phyloP scores from a whole-genome alignment of 805 yeast species.

The Teunomyces tritomae region DNA sequence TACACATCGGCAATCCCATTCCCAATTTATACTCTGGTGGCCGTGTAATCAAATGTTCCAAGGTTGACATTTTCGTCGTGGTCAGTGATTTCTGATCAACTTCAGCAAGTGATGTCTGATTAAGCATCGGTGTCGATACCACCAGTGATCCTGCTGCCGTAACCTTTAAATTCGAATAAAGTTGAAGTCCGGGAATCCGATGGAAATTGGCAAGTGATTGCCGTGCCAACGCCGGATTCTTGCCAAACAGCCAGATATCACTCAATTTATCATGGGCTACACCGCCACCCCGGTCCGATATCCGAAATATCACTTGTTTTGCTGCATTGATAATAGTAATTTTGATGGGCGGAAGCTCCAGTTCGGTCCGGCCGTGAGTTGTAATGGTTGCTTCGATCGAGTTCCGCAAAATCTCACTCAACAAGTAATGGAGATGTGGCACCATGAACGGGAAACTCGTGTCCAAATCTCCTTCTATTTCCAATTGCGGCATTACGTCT shows the following conservation, averaged over 20 bases:
- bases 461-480: conserved; percentile 69
- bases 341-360: conserved; percentile 67
- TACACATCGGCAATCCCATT: conserved; percentile 87
- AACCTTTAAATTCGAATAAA: conserved; percentile 41
- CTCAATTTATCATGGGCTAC: conserved; percentile 55
- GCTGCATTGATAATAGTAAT: conserved; percentile 69
- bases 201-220: conserved; percentile 65
- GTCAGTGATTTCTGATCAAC: conserved; percentile 16
- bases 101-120: conserved; percentile 42
- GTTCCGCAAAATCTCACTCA: conserved; percentile 86
- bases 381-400: conserved; percentile 77
- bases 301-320: conserved; percentile 68
- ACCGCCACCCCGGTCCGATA: conserved; percentile 93
- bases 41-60: conserved; percentile 64
- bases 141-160: conserved; percentile 40
- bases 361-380: conserved; percentile 26
- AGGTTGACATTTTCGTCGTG: conserved; percentile 46
- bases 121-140: conserved; percentile 20
- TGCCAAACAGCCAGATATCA: conserved; percentile 86
- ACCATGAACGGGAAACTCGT: conserved; percentile 78
- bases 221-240: conserved; percentile 57
- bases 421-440: conserved; percentile 79
- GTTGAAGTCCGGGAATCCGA: conserved; percentile 59
- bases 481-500: conserved; percentile 66
- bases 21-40: conserved; percentile 78